Evolutionary conservation across 805 yeast species (phyloP).

Genomic region (Soucietia sequanensis): DNA sequence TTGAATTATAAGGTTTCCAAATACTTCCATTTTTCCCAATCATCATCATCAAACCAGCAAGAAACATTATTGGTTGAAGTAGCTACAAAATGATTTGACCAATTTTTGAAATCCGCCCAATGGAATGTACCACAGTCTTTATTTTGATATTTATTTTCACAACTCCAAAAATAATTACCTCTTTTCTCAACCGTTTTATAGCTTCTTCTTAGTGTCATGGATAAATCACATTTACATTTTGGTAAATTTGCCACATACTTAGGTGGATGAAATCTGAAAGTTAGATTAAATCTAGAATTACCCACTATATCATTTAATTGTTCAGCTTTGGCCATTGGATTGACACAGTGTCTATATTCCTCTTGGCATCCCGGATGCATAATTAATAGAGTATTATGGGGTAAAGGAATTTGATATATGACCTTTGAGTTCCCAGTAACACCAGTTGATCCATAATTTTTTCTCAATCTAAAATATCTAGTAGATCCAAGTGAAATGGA

Average conservation of each 20-base stretch:
- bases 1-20: constrained; percentile 1
- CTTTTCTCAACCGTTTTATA: constrained; percentile 43
- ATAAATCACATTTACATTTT: constrained; percentile 45
- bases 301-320: constrained; percentile 45
- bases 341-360: constrained; percentile 63
- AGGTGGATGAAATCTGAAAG: constrained; percentile 56
- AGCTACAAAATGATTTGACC: constrained; percentile 30
- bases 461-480: constrained; percentile 61
- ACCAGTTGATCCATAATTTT: constrained; percentile 26
- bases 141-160: constrained; percentile 46
- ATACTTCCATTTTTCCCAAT: constrained; percentile 17
- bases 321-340: constrained; percentile 44
- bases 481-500: constrained; percentile 70
- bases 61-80: constrained; percentile 32
- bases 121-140: constrained; percentile 48
- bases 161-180: constrained; percentile 68
- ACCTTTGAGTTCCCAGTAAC: constrained; percentile 20
- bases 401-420: constrained; percentile 55
- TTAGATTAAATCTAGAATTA: constrained; percentile 55
- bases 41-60: constrained; percentile 48
- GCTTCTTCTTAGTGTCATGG: constrained; percentile 58
- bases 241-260: constrained; percentile 37
- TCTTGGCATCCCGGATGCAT: constrained; percentile 86
- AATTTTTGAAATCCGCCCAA: constrained; percentile 47
- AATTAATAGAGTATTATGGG: constrained; percentile 66